Evolutionary conservation across 2,329 filamentous ascomycete genomes (phyloP).

Genomic region (Aureobasidium sp.): DNA sequence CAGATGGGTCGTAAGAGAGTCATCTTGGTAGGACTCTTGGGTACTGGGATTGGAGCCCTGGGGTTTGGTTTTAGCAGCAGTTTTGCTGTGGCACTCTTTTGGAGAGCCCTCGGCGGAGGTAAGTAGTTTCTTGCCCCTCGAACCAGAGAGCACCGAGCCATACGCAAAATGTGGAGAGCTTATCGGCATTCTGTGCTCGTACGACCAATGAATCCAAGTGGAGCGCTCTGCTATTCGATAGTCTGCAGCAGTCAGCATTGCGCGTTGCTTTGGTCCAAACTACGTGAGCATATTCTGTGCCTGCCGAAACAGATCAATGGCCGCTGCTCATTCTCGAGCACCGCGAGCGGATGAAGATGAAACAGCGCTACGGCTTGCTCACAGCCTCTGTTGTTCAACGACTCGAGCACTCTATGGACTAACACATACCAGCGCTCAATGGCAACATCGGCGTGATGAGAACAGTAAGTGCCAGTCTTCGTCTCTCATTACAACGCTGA

Average conservation of each 20-base stretch:
- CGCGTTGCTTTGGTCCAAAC: not conserved
- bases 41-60: slow-evolving; percentile 58
- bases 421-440: slow-evolving; percentile 44
- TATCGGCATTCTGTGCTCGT: not conserved
- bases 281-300: not conserved
- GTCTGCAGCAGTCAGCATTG: not conserved
- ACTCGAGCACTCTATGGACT: not conserved
- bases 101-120: slow-evolving; percentile 57
- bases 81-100: slow-evolving; percentile 57
- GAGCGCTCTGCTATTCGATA: not conserved
- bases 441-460: slow-evolving; percentile 70
- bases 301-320: not conserved
- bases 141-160: not conserved
- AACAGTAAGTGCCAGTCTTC: slow-evolving; percentile 33
- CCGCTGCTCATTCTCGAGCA: not conserved
- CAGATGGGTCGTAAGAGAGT: slow-evolving; percentile 65
- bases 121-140: not conserved
- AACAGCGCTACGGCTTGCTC: not conserved
- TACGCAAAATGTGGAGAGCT: not conserved
- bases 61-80: slow-evolving; percentile 63
- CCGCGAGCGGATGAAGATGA: not conserved
- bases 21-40: slow-evolving; percentile 66
- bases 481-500: not conserved
- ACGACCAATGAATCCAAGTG: not conserved
- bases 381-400: not conserved